Base-by-base conservation (phyloP, 1,284 basidiomycete species). In the Sphagnurus paluster region DNA sequence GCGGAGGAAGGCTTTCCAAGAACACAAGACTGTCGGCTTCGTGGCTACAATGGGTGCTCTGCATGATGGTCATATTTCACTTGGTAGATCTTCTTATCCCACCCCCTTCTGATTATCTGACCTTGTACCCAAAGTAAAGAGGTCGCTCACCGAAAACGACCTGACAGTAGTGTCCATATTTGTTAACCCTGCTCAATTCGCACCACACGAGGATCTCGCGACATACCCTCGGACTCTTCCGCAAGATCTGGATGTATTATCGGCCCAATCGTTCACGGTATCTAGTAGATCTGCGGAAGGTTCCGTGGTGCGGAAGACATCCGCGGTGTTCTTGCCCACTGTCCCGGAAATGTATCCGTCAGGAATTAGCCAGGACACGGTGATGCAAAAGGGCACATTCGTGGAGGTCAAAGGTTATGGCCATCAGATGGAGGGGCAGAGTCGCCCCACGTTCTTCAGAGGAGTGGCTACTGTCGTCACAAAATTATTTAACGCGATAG, bases 41-140 rank as follows among this genome's bases (percentile, higher is more conserved):
- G 93, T 99, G 7, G 84, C 96, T 1, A 99, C 96, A 30, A 99
- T 99, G 97, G 96, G 96, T 20, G 95, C 95, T 1, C 69, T 99
- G 39, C 96, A 99, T 63, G 84, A 90, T 20, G 96, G 97, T 0
- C 96, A 98, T 66, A 72, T 98, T 30, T 82, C 87, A 48, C 83
- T 99, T 25, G 90, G 93, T 95, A 33, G 28, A 46, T 58, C 39
- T 78, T 54, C 17, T 1, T 19, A 30, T 19, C n/a, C n/a, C n/a
- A n/a, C n/a, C n/a, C n/a, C 29, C 29, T 29, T 16, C 23, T 23
- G 19, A 32, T 40, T 14, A 37, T 7, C 21, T 29, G 32, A 11
- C 33, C 16, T 24, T 23, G 17, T 42, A 19, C 23, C 10, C 23
- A 2, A 58, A 89, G 87, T 90, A 13, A 72, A 74, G 46, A 72